Percentiles rank a stretch among this genome's conserved stretches.
phyloP scores from a whole-genome alignment of 495 filamentous ascomycete species.

The Aspergillus haitiensis region DNA sequence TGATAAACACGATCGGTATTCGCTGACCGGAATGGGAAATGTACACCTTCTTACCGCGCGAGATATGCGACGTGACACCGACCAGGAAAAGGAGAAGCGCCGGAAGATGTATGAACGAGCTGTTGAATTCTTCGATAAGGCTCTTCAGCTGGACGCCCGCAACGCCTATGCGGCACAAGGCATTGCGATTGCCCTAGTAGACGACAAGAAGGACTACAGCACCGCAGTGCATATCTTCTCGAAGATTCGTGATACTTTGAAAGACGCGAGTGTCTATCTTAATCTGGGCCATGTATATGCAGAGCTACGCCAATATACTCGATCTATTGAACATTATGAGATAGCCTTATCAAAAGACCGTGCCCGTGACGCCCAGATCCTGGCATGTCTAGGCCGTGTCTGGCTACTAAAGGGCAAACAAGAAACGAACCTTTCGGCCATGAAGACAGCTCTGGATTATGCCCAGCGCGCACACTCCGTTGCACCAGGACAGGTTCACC shows the following conservation, averaged over 20 bases:
- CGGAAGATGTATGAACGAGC: constrained; percentile 82
- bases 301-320: constrained; percentile 81
- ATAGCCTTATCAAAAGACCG: constrained; percentile 81
- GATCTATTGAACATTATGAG: constrained; percentile 92
- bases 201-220: constrained; percentile 85
- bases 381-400: constrained; percentile 91
- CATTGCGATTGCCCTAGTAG: constrained; percentile 86
- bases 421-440: constrained; percentile 74
- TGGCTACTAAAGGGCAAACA: constrained; percentile 84
- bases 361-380: constrained; percentile 71
- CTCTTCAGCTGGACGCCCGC: constrained; percentile 82
- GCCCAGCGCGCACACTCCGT: constrained; percentile 79
- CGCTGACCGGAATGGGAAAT: constrained; percentile 95
- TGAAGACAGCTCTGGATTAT: constrained; percentile 84
- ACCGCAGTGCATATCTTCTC: constrained; percentile 80
- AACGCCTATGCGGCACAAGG: constrained; percentile 97
- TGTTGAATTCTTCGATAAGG: constrained; percentile 98
- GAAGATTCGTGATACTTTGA: constrained; percentile 83
- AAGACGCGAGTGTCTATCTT: constrained; percentile 80
- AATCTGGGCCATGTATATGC: constrained; percentile 92
- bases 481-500: constrained; percentile 79
- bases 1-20: constrained; percentile 96
- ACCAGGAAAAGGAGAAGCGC: constrained; percentile 85
- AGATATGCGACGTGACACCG: constrained; percentile 89
- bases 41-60: constrained; percentile 79